phyloP scores from a whole-genome alignment of 768 basidiomycete species.

The Russula abietina region DNA sequence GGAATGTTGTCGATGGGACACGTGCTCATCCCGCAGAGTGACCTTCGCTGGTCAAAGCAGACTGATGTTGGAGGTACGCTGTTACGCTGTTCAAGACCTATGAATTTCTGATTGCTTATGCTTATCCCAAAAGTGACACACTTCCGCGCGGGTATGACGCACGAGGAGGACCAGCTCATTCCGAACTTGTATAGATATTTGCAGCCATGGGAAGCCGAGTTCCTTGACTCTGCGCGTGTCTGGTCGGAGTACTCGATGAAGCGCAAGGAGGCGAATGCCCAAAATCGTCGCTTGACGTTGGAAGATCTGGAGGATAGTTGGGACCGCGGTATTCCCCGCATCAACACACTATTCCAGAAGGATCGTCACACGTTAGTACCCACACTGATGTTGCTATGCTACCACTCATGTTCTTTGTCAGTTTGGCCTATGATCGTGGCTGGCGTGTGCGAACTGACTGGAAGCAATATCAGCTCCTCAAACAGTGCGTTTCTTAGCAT shows the following conservation, averaged over 20 bases:
- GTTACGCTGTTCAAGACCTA: neutral
- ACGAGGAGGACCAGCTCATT: constrained; percentile 91
- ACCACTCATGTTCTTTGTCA: constrained; percentile 29
- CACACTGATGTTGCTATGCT: constrained; percentile 6
- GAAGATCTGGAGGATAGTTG: constrained; percentile 98
- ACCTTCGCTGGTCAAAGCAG: constrained; percentile 96
- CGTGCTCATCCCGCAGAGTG: constrained; percentile 96
- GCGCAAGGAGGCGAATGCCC: constrained; percentile 98
- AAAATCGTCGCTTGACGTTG: constrained; percentile 91
- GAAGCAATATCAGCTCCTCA: constrained; percentile 93
- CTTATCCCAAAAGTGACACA: constrained; percentile 70
- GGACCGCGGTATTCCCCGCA: constrained; percentile 97
- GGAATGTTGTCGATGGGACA: constrained; percentile 99
- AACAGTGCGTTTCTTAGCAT: constrained; percentile 53
- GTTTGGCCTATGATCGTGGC: constrained; percentile 95
- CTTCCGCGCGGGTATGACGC: constrained; percentile 98
- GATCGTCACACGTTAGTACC: constrained; percentile 78
- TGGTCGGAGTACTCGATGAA: constrained; percentile 99
- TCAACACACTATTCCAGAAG: constrained; percentile 99
- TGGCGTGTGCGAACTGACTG: constrained; percentile 98
- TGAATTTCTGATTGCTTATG: neutral
- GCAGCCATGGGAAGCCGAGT: constrained; percentile 97
- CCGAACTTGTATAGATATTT: constrained; percentile 96
- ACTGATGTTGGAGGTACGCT: constrained; percentile 82
- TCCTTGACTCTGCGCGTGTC: constrained; percentile 95